Percentiles rank a stretch among this genome's conserved stretches.
Evolutionary conservation across 768 basidiomycete species (phyloP).

Genomic region (Pseudohyphozyma bogoriensis): DNA sequence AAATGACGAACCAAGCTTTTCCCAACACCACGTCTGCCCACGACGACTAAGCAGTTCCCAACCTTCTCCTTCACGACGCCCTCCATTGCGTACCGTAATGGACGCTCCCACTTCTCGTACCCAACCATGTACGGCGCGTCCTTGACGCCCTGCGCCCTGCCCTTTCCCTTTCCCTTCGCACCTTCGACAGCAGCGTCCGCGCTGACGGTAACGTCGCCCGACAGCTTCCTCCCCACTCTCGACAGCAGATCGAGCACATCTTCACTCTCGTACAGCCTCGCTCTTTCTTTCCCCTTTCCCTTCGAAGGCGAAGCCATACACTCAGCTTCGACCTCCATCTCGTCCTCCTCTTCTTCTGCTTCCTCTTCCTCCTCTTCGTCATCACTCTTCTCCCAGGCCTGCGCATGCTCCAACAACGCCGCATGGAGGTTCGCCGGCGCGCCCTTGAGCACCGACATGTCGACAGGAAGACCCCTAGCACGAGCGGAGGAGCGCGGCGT

Average conservation of each 20-base stretch:
- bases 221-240: neutral
- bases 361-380: neutral
- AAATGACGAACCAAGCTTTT: constrained; percentile 25
- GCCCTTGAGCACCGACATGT: neutral
- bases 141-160: neutral
- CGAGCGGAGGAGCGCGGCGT: neutral
- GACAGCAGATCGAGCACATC: neutral
- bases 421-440: neutral
- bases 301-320: neutral
- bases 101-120: constrained; percentile 26
- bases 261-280: constrained; percentile 5
- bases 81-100: constrained; percentile 25
- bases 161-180: neutral
- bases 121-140: constrained; percentile 14
- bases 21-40: constrained; percentile 31
- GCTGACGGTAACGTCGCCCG: neutral
- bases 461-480: neutral
- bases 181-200: neutral
- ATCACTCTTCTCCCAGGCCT: neutral
- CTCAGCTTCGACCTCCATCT: neutral
- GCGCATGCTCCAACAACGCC: too few species aligned
- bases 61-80: constrained; percentile 29
- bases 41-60: constrained; percentile 31
- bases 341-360: neutral
- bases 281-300: constrained; percentile 10